A percentile compares a stretch with the other conserved stretches of the same genome.
Conservation (phyloP, 805 yeast genomes). For the Vanderwaltozyma verrucispora region DNA sequence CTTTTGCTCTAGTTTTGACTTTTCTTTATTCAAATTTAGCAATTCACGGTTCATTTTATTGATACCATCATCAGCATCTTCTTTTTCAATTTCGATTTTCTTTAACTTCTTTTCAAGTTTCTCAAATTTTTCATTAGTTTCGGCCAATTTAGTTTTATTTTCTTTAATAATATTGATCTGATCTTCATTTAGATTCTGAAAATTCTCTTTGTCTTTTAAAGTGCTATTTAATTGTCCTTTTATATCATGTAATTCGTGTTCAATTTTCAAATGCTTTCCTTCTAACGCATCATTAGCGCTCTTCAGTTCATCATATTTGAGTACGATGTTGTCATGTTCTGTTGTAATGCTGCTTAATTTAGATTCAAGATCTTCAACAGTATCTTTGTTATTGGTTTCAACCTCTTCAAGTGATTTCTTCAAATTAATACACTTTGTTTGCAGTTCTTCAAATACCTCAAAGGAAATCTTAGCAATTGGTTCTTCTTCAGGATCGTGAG, state of each 20-base stretch:
- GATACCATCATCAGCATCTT: slow-evolving; percentile 73
- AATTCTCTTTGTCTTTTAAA: slow-evolving; percentile 12
- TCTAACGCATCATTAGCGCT: slow-evolving; percentile 15
- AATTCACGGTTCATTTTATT: slow-evolving; percentile 85
- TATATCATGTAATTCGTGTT: slow-evolving; percentile 1
- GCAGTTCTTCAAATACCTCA: slow-evolving; percentile 36
- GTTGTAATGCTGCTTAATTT: slow-evolving; percentile 7
- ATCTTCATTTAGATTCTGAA: slow-evolving; percentile 14
- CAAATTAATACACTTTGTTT: slow-evolving; percentile 27
- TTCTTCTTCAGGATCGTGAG: slow-evolving; percentile 63
- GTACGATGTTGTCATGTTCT: slow-evolving; percentile 6
- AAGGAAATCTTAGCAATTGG: slow-evolving; percentile 59
- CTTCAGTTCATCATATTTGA: slow-evolving; percentile 7
- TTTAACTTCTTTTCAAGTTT: slow-evolving; percentile 21
- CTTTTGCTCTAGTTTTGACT: slow-evolving; percentile 38
- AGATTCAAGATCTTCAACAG: slow-evolving; percentile 15
- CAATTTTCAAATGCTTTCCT: slow-evolving; percentile 6
- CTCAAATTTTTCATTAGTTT: slow-evolving; percentile 13
- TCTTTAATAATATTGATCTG: slow-evolving; percentile 27
- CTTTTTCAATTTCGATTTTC: slow-evolving; percentile 31
- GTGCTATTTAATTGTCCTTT: slow-evolving; percentile 9
- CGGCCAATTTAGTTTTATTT: slow-evolving; percentile 7
- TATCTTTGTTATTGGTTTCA: slow-evolving; percentile 22
- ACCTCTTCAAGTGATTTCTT: slow-evolving; percentile 22
- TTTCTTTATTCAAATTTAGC: slow-evolving; percentile 51